These are phyloP conservation scores for Quercus mongolica DNA, from an alignment of 306 rosid genomes.

Conservation along the genomic window DNA sequence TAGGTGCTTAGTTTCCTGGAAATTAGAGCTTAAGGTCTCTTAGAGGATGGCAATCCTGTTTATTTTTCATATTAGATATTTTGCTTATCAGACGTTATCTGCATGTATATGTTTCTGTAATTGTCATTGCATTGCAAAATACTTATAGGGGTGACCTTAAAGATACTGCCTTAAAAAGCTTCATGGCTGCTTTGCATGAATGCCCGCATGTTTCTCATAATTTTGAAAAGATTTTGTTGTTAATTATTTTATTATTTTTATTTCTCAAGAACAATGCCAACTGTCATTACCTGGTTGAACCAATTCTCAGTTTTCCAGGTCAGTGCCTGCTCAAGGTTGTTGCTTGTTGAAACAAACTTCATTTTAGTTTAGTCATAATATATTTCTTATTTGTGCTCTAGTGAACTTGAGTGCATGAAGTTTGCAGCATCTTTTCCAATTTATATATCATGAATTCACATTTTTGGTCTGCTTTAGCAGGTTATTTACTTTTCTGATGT, in stretches of 20 bases:
- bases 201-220: not conserved
- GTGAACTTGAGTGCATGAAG: not conserved
- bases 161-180: constrained; percentile 18
- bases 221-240: not conserved
- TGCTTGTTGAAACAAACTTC: not conserved
- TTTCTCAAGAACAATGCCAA: not conserved
- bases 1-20: constrained; percentile 1
- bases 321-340: constrained; percentile 6
- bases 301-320: constrained; percentile 16
- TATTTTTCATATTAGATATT: constrained; percentile 1
- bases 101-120: not conserved
- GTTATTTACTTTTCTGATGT: not conserved
- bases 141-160: constrained; percentile 5
- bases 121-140: not conserved
- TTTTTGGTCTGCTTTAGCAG: not conserved
- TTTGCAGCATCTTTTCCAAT: not conserved
- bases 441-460: not conserved
- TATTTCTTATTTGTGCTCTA: not conserved
- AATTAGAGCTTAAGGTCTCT: not conserved
- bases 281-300: constrained; percentile 4
- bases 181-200: constrained; percentile 13
- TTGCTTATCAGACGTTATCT: not conserved
- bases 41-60: constrained; percentile 6
- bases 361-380: not conserved
- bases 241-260: too few relatives aligned